These are phyloP conservation scores for Cocos nucifera DNA, from an alignment of 176 grass and related monocot species.

Conservation along the genomic window DNA sequence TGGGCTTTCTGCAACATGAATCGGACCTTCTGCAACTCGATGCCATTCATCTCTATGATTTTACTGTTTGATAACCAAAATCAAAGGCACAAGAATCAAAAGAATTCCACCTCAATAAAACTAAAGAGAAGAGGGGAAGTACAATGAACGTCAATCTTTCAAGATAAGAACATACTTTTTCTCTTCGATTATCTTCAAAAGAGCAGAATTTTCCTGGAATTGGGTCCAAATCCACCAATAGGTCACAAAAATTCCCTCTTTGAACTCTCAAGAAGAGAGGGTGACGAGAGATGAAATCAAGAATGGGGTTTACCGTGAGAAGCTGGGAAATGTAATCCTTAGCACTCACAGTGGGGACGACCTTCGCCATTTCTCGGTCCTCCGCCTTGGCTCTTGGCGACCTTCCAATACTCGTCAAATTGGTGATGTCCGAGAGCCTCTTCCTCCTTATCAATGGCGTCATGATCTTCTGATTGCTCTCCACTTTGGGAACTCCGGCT, in stretches of 20 bases:
- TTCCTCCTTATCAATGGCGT: too few species aligned
- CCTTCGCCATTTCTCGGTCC: too few species aligned
- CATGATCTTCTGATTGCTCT: too few species aligned
- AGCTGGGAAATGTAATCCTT: too few species aligned
- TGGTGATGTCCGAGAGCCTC: too few species aligned
- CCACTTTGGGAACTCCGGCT: too few species aligned
- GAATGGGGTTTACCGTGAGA: constrained; percentile 3
- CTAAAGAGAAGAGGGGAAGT: not conserved
- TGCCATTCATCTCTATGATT: constrained; percentile 23
- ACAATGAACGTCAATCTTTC: not conserved
- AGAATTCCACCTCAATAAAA: not conserved
- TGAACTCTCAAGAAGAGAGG: too few species aligned
- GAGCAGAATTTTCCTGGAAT: constrained; percentile 33
- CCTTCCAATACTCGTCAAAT: too few species aligned
- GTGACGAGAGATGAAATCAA: not conserved
- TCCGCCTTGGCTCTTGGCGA: too few species aligned
- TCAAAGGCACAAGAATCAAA: not conserved
- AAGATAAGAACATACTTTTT: constrained; percentile 28
- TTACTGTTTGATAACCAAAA: constrained; percentile 30
- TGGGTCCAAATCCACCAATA: not conserved
- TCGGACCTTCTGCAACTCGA: constrained; percentile 43
- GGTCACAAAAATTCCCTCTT: not conserved
- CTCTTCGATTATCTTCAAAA: constrained; percentile 31
- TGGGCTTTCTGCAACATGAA: constrained; percentile 14
- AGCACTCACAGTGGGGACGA: too few species aligned